Conservation (phyloP, 129 eudicot genomes). For the Chrysanthemum lavandulifolium region DNA sequence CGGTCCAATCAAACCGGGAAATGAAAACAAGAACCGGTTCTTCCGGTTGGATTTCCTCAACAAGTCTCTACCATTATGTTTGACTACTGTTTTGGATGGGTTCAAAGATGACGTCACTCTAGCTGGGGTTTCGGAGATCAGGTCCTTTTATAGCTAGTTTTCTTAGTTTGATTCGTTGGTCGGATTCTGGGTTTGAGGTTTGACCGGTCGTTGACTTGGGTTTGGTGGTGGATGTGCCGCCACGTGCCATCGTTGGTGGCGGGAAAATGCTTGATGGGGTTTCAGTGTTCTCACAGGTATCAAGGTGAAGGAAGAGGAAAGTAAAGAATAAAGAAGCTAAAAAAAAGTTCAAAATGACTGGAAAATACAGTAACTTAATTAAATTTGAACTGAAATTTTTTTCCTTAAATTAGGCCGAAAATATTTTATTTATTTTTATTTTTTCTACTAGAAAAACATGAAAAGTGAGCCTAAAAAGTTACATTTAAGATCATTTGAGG, state of each 20-base stretch:
- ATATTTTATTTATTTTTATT: too few relatives aligned
- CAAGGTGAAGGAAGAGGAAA: too few relatives aligned
- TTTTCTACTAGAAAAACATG: too few relatives aligned
- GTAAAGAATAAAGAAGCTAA: too few relatives aligned
- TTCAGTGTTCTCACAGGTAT: too few relatives aligned
- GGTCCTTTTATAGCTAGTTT: constrained; percentile 45
- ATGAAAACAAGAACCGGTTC: constrained; percentile 77
- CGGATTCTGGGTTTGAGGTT: constrained; percentile 43
- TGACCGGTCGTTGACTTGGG: constrained; percentile 31
- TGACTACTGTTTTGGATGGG: constrained; percentile 67
- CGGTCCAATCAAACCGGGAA: constrained; percentile 77
- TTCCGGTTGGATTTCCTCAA: constrained; percentile 77
- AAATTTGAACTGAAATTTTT: too few relatives aligned
- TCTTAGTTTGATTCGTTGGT: constrained; percentile 61
- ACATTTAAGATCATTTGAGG: too few relatives aligned
- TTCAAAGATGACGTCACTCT: constrained; percentile 44
- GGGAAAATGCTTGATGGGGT: constrained; percentile 20
- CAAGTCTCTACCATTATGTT: constrained; percentile 85
- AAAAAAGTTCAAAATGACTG: too few relatives aligned
- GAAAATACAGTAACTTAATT: too few relatives aligned
- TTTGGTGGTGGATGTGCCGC: constrained; percentile 32
- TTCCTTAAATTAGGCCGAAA: too few relatives aligned
- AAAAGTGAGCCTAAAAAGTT: too few relatives aligned
- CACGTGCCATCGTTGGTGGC: constrained; percentile 45
- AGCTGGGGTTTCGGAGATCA: constrained; percentile 50